Base-by-base conservation (phyloP, 306 rosid species). In the Senna tora region DNA sequence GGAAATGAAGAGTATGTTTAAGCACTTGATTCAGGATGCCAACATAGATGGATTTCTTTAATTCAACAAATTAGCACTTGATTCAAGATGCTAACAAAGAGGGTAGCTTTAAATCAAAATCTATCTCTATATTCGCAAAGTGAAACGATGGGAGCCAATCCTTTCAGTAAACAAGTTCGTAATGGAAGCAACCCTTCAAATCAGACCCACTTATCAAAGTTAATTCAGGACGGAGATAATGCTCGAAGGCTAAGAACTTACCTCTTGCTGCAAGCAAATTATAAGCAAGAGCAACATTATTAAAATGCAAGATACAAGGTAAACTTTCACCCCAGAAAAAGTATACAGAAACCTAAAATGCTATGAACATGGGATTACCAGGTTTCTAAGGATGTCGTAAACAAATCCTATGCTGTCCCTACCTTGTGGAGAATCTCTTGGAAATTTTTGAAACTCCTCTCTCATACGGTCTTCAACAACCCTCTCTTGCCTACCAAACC, bases 341-440 rank as follows among this genome's bases (percentile, higher is more conserved):
- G 51, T 67, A 77, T 69, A 64, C 76, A 53, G 60, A 34, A 84
- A 74, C 87, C 89, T 86, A 83, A 65, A 80, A 85, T 82, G 87
- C 91, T 82, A 87, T 41, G 80, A 85, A 80, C 89, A 86, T 69
- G 82, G 61, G 78, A 82, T 87, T 84, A 87, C 93, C 92, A 87
- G 92, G 81, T 87, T 82, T 79, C 81, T 89, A 94, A 79, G 76
- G 88, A 85, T 74, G 87, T 77, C 77, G 64, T 81, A 85, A 87
- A 84, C 85, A 90, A 78, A 89, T 81, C 89, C 98, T 87, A 90
- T 59, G 86, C 86, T 83, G 86, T 84, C 86, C 99, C 97, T 95
- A 95, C 99, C 99, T 91, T 91, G 97, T 82, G 94, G 90, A 77
- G 99, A 84, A 85, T 81, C 85, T 84, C 96, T 89, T 78, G 97